phyloP scores from a whole-genome alignment of 305 asterid genomes.

The Solanum hybrid region DNA sequence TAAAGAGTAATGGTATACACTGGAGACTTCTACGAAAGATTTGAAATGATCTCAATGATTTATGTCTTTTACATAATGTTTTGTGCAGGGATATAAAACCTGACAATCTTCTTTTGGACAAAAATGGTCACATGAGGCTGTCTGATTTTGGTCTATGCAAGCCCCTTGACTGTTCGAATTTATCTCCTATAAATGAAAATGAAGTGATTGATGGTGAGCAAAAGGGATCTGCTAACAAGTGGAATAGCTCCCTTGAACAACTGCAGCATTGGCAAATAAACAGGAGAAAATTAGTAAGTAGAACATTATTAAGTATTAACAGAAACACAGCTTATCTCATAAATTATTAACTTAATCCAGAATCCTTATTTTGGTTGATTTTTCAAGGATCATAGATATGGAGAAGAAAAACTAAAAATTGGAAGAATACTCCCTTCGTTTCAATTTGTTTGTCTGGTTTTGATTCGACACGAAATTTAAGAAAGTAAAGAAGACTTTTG shows the following conservation, averaged over 20 bases:
- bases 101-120: slow-evolving; percentile 77
- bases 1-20: background rate
- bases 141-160: slow-evolving; percentile 93
- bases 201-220: slow-evolving; percentile 30
- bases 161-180: slow-evolving; percentile 69
- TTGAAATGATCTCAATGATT: background rate
- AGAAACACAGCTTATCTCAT: background rate
- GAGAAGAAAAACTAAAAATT: background rate
- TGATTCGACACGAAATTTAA: background rate
- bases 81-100: slow-evolving; percentile 76
- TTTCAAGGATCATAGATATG: background rate
- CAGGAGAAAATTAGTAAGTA: slow-evolving; percentile 61
- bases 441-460: background rate
- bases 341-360: background rate
- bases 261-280: slow-evolving; percentile 71
- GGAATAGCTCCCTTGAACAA: slow-evolving; percentile 72
- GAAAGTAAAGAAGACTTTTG: background rate
- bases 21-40: background rate
- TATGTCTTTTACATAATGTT: background rate
- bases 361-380: background rate
- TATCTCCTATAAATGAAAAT: slow-evolving; percentile 40
- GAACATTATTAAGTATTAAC: background rate
- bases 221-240: slow-evolving; percentile 18
- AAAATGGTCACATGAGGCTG: slow-evolving; percentile 66
- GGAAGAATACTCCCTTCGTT: background rate